Evolutionary conservation across 2,329 filamentous ascomycete species (phyloP), one percentile per base, ranked within the genome.

Genomic region (Lasiodiplodia theobromae): DNA sequence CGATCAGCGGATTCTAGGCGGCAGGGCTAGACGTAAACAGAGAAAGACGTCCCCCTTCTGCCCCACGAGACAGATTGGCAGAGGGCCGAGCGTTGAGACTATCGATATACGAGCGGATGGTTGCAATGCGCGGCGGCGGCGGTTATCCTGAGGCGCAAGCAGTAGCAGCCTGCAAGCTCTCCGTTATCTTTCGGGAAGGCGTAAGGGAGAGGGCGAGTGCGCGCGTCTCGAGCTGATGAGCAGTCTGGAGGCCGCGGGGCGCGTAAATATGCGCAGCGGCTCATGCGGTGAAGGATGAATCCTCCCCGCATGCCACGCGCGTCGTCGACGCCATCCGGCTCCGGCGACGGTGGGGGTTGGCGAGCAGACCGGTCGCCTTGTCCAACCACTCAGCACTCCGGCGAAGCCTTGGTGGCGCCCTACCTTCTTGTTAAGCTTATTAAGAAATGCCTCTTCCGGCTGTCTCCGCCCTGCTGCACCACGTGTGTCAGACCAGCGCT

Each of bases 361-460:
- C 31, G 31, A 23, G 38, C 38, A 49, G 23, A n/a, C 23, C 38
- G 38, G 31, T 7, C 11, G n/a, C 11, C 37, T 10, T 6, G 31
- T 11, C 52, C 54, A 44, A 10, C 57, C 21, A 44, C 21, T 47
- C 57, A 60, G 37, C 37, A 23, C 38, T 12, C 38, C 40, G 34
- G 25, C 40, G 40, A 51, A 63, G 58, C 44, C 37, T 63, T 49
- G 8, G 58, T 63, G 58, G 58, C 58, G 58, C 40, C 40, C 40
- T 60, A 63, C 58, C 58, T 63, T 63, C 58, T 34, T 37, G 40
- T 63, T 51, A 63, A 63, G 58, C 58, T 63, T 60, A 60, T 60
- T 63, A 63, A 63, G 40, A 49, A 31, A 63, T 51, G 58, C 58
- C 40, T 16, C 58, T 11, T n/a, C 25, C 58, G 40, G 40, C 40